Conservation (phyloP, 805 yeast genomes). For the Blastobotrys muscicola region DNA sequence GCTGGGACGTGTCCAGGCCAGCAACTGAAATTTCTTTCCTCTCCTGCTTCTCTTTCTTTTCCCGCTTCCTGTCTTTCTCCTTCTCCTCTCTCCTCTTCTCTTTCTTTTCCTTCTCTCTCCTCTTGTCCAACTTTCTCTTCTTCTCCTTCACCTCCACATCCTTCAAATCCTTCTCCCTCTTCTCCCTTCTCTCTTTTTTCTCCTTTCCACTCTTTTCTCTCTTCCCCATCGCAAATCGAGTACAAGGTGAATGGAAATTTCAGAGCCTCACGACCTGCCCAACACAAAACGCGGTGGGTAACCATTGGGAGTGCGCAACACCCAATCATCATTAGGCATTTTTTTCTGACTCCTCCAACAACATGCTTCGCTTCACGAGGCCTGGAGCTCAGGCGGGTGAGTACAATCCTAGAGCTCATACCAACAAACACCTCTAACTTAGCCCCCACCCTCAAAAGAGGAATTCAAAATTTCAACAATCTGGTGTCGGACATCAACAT, state of each 20-base stretch:
- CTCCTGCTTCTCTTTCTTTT: constrained; percentile 1
- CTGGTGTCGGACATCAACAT: constrained; percentile 47
- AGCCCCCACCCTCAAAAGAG: constrained; percentile 7
- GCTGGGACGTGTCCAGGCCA: constrained; percentile 14
- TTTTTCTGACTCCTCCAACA: too few species aligned
- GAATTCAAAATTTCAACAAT: constrained; percentile 29
- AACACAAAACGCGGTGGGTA: neutral
- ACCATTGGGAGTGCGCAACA: too few species aligned
- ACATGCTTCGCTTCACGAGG: too few species aligned
- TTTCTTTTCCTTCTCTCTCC: constrained; percentile 1
- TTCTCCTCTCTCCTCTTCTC: neutral
- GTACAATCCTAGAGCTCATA: neutral
- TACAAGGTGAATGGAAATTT: too few species aligned
- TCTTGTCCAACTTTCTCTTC: neutral
- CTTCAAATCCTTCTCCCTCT: constrained; percentile 8
- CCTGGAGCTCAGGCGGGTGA: too few species aligned
- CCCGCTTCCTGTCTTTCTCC: constrained; percentile 1
- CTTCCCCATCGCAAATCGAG: neutral
- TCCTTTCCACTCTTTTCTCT: neutral
- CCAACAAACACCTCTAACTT: neutral
- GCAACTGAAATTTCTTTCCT: constrained; percentile 8
- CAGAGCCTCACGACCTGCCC: too few species aligned
- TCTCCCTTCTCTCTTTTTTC: constrained; percentile 2
- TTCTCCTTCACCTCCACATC: constrained; percentile 1
- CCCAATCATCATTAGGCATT: too few species aligned